Evolutionary conservation across 192 early-diverging fungal genomes (phyloP).

Genomic region (Entophlyctis helioformis): DNA sequence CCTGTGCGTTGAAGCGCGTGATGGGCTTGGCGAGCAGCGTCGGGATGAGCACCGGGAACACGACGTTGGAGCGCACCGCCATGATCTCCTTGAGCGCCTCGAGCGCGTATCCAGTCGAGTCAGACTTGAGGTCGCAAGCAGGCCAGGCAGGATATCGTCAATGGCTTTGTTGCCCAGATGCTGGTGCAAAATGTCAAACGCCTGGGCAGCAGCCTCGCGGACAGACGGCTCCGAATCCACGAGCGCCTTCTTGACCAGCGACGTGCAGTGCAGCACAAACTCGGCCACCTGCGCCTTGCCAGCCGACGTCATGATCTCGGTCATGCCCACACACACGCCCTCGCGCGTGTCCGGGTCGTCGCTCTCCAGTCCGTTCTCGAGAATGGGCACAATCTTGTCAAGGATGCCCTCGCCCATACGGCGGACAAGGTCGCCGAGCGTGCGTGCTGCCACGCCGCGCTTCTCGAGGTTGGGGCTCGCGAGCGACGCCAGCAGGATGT

Average conservation of each 20-base stretch:
- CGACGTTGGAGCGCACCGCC: slow-evolving; percentile 90
- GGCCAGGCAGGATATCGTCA: slow-evolving; percentile 81
- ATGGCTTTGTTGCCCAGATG: slow-evolving; percentile 83
- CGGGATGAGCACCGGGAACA: slow-evolving; percentile 97
- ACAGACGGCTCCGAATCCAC: slow-evolving; percentile 76
- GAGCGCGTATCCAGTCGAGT: slow-evolving; percentile 56
- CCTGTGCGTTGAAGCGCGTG: slow-evolving; percentile 82
- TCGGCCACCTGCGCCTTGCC: slow-evolving; percentile 69
- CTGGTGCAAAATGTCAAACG: slow-evolving; percentile 91
- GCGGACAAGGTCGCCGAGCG: slow-evolving; percentile 85
- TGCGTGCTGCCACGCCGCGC: slow-evolving; percentile 78
- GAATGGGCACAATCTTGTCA: slow-evolving; percentile 77
- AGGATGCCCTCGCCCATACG: slow-evolving; percentile 89
- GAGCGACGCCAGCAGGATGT: slow-evolving; percentile 72
- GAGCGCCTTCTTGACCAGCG: slow-evolving; percentile 72
- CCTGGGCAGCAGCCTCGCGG: slow-evolving; percentile 82
- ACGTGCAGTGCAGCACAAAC: slow-evolving; percentile 74
- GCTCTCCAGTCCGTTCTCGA: slow-evolving; percentile 68
- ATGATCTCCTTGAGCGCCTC: slow-evolving; percentile 96
- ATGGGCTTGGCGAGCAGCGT: slow-evolving; percentile 83
- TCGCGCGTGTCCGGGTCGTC: slow-evolving; percentile 60
- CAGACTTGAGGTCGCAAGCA: slow-evolving; percentile 41
- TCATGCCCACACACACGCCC: slow-evolving; percentile 86
- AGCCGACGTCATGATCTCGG: slow-evolving; percentile 81
- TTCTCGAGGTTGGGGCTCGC: slow-evolving; percentile 64